Base-by-base conservation (phyloP, 2,329 filamentous ascomycete species). In the Hymenoscyphus salicellus region DNA sequence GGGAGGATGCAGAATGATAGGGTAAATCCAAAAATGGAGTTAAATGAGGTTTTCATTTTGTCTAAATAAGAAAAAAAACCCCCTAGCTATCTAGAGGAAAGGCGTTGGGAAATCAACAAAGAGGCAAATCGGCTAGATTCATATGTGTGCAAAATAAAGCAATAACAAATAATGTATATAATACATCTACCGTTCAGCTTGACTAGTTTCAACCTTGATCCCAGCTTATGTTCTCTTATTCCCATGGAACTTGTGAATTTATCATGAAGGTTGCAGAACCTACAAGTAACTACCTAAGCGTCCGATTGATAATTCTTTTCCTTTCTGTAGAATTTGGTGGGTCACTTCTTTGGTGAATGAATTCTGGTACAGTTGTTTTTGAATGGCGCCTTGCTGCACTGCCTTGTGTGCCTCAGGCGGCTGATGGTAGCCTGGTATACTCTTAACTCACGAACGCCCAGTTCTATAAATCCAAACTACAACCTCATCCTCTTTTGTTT, bases 1-100 rank as follows among this genome's bases (percentile, higher is more conserved):
- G 82, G 63, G 83, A 84, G 63, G 81, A 82, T 32, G 77, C 77
- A 60, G 65, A 65, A 41, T 65, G 55, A 61, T n/a, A 32, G n/a
- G 23, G 43, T 14, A 32, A n/a, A 5, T 49, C 26, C 38, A 23
- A 10, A 5, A 60, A 63, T 23, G 28, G 20, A 11, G 36, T 60
- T 58, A 20, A 36, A 55, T 32, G 55, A 20, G 26, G 26, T 55
- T 59, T 43, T 43, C 17, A 55, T 59, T 55, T 23, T 36, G 16
- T 55, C 11, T 52, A 20, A 16, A 43, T 17, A 32, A n/a, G 5
- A 30, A 33, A 30, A 26, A 52, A 7, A 38, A 3, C 41, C 16
- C 23, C 3, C 36, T 38, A 52, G 46, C 23, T 52, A 52, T 52
- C 20, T 52, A 52, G 46, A 52, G 46, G 49, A 33, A 23, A 38